phyloP scores from a whole-genome alignment of 2,329 filamentous ascomycete species.

The Dactylonectria macrodidyma region DNA sequence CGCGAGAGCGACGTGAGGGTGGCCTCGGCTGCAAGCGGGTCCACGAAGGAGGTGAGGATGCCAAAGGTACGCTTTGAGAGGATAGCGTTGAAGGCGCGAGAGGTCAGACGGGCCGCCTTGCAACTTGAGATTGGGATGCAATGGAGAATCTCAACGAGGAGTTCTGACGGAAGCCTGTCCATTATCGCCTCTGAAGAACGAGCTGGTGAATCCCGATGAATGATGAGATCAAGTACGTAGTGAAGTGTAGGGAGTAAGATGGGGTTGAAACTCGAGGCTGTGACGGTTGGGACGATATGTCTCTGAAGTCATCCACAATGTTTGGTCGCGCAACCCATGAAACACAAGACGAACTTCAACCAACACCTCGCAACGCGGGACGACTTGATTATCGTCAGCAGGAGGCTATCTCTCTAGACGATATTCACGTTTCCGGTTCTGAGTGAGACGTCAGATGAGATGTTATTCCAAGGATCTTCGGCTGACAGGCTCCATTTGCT shows the following conservation, averaged over 20 bases:
- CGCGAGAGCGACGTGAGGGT: conserved; percentile 42
- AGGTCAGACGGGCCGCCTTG: conserved; percentile 51
- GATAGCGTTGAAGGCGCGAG: conserved; percentile 51
- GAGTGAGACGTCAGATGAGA: neutral
- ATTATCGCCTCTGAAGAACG: conserved; percentile 40
- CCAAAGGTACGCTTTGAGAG: conserved; percentile 48
- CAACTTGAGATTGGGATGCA: conserved; percentile 42
- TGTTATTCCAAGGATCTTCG: neutral
- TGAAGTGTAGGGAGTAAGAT: neutral
- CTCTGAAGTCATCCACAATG: too few relatives aligned
- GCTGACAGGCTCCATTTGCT: conserved; percentile 1
- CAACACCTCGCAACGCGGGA: neutral
- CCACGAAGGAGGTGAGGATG: conserved; percentile 50
- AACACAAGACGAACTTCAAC: neutral
- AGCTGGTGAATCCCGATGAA: too few relatives aligned
- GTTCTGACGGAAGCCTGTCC: conserved; percentile 50
- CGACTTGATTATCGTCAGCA: neutral
- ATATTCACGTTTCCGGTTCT: neutral
- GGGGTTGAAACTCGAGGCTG: neutral
- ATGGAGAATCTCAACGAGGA: conserved; percentile 49
- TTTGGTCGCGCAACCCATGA: neutral
- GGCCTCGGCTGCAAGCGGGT: conserved; percentile 43
- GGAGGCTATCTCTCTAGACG: neutral
- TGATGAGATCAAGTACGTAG: neutral
- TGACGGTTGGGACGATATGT: neutral